Conservation (phyloP, 75 land plant genomes). For the Pinus taeda region DNA sequence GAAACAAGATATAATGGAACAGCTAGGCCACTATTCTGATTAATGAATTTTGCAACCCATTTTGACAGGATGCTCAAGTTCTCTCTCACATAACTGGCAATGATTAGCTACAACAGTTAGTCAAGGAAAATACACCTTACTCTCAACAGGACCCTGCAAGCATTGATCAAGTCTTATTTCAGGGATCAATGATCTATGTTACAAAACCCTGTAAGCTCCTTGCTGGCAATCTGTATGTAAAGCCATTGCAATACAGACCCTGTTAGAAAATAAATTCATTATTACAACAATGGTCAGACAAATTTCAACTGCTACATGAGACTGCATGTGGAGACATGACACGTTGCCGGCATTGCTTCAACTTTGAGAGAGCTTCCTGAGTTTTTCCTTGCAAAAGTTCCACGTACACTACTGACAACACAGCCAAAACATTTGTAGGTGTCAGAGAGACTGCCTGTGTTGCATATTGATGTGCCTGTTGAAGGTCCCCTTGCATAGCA, state of each 20-base stretch:
- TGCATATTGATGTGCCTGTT: conserved; percentile 70
- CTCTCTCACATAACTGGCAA: too few species aligned
- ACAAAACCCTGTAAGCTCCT: conserved; percentile 5
- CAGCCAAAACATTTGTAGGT: conserved; percentile 57
- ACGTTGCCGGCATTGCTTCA: conserved; percentile 55
- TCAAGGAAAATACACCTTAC: too few species aligned
- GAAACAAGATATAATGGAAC: too few species aligned
- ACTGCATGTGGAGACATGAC: background rate
- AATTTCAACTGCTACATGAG: background rate
- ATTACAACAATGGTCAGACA: conserved; percentile 2
- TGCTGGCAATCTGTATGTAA: background rate
- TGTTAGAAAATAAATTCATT: conserved; percentile 7
- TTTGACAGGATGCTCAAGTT: too few species aligned
- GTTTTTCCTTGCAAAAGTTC: conserved; percentile 66
- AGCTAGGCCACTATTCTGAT: too few species aligned
- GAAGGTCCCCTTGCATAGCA: conserved; percentile 74
- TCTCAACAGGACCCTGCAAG: too few species aligned
- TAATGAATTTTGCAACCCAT: too few species aligned
- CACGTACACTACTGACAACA: conserved; percentile 72
- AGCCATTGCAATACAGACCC: background rate
- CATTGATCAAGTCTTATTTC: background rate
- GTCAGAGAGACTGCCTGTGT: conserved; percentile 43
- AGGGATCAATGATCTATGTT: conserved; percentile 13
- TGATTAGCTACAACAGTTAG: too few species aligned
- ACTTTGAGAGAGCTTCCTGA: conserved; percentile 64